Evolutionary conservation across 306 rosid genomes (phyloP).

Genomic region (Aeschynomene evenia): DNA sequence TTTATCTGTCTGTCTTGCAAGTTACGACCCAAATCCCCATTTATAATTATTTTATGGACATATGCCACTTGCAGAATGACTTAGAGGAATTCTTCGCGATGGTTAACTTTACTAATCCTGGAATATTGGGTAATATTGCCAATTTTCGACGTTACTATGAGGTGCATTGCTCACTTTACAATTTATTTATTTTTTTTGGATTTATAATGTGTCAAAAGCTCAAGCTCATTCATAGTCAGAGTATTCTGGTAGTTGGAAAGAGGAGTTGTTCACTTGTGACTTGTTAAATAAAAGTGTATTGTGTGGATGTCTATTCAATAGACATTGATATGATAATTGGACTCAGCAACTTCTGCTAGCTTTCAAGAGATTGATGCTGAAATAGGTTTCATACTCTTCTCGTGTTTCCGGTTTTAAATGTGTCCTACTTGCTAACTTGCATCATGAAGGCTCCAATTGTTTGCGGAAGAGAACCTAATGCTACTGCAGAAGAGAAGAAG

Average conservation of each 20-base stretch:
- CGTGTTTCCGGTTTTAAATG: constrained; percentile 32
- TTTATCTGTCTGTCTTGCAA: constrained; percentile 16
- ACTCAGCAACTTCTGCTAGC: constrained; percentile 20
- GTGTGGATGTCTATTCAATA: background rate
- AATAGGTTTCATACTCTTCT: constrained; percentile 15
- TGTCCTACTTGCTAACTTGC: constrained; percentile 27
- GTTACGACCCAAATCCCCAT: constrained; percentile 1
- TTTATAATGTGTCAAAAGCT: constrained; percentile 3
- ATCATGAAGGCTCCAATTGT: constrained; percentile 78
- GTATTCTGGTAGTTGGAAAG: constrained; percentile 1
- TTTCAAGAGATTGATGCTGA: constrained; percentile 27
- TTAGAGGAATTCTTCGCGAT: constrained; percentile 91
- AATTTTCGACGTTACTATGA: constrained; percentile 86
- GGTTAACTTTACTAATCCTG: constrained; percentile 94
- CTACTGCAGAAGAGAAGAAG: constrained; percentile 76
- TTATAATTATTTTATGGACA: background rate
- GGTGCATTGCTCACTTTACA: constrained; percentile 47
- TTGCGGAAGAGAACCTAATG: constrained; percentile 92
- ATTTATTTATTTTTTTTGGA: background rate
- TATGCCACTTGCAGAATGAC: constrained; percentile 71
- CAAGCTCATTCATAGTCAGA: constrained; percentile 19
- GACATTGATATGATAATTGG: background rate
- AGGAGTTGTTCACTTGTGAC: constrained; percentile 20
- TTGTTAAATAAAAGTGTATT: constrained; percentile 10
- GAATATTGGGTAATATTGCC: constrained; percentile 69